Evolutionary conservation across 2,329 filamentous ascomycete species (phyloP).

Genomic region (Trichothecium roseum): DNA sequence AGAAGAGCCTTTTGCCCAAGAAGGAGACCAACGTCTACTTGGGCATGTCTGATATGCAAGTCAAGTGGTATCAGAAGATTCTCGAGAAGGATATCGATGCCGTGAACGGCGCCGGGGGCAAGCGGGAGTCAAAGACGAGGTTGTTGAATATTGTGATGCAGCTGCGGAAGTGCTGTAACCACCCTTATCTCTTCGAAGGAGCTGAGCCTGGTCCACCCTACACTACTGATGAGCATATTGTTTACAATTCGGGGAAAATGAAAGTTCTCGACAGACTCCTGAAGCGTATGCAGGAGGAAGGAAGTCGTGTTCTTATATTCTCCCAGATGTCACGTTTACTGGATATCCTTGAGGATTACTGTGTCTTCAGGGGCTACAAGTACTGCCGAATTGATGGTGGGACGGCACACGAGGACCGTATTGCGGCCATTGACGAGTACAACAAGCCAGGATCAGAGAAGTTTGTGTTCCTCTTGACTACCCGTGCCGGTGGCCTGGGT

Average conservation of each 20-base stretch:
- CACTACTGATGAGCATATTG: conserved; percentile 91
- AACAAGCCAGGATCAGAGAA: conserved; percentile 94
- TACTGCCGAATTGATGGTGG: conserved; percentile 97
- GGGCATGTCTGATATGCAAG: conserved; percentile 98
- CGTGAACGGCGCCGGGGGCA: conserved; percentile 91
- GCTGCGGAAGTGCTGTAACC: conserved; percentile 96
- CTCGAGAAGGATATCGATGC: conserved; percentile 98
- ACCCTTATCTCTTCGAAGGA: conserved; percentile 95
- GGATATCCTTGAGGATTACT: conserved; percentile 97
- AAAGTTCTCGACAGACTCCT: conserved; percentile 88
- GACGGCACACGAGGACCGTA: conserved; percentile 94
- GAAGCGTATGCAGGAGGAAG: conserved; percentile 70
- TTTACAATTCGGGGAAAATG: conserved; percentile 96
- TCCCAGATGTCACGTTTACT: conserved; percentile 97
- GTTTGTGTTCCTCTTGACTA: conserved; percentile 92
- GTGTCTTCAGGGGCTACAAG: conserved; percentile 86
- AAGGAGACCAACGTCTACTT: conserved; percentile 96
- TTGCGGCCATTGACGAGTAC: conserved; percentile 95
- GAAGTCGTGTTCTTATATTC: conserved; percentile 95
- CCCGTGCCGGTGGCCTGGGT: conserved; percentile 86
- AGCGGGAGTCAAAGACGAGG: conserved; percentile 94
- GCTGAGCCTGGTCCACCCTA: conserved; percentile 96
- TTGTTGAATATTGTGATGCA: conserved; percentile 99
- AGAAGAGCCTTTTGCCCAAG: conserved; percentile 94
- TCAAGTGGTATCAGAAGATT: conserved; percentile 99